Evolutionary conservation across 2,329 filamentous ascomycete genomes (phyloP).

Genomic region (Colletotrichum tanaceti): DNA sequence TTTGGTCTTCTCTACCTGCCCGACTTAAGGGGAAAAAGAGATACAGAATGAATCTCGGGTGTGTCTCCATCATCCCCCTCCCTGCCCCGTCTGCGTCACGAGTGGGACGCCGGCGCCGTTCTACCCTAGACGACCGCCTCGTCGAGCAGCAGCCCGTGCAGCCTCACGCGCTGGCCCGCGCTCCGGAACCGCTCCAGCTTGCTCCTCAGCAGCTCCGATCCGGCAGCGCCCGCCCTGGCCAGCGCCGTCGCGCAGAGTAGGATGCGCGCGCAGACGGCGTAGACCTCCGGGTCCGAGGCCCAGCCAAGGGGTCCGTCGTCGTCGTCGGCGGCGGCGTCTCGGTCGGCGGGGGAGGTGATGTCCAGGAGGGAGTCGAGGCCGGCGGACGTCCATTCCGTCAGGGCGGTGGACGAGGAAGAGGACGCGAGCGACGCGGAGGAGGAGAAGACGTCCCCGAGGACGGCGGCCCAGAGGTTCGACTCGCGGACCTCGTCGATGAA

Average conservation of each 20-base stretch:
- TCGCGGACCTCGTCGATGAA: constrained; percentile 87
- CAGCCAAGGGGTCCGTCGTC: constrained; percentile 78
- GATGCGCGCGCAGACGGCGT: constrained; percentile 67
- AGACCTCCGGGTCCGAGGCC: constrained; percentile 75
- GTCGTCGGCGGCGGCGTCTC: constrained; percentile 24
- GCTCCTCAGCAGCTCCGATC: neutral
- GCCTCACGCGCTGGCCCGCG: constrained; percentile 25
- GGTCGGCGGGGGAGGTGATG: constrained; percentile 41
- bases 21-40: neutral
- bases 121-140: constrained; percentile 17
- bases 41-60: neutral
- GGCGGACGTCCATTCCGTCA: constrained; percentile 61
- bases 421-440: neutral
- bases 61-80: neutral
- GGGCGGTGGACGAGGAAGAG: constrained; percentile 32
- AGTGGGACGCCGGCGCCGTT: neutral
- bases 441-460: constrained; percentile 52
- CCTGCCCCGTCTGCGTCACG: neutral
- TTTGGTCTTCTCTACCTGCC: neutral
- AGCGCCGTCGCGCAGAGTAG: constrained; percentile 55
- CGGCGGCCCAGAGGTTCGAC: constrained; percentile 72
- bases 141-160: constrained; percentile 41
- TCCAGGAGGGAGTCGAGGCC: constrained; percentile 60
- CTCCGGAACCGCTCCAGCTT: constrained; percentile 28
- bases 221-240: constrained; percentile 3